These are phyloP conservation scores for Exobasidium cylindrosporum DNA, from an alignment of 1,284 basidiomycete species.

Conservation along the genomic window DNA sequence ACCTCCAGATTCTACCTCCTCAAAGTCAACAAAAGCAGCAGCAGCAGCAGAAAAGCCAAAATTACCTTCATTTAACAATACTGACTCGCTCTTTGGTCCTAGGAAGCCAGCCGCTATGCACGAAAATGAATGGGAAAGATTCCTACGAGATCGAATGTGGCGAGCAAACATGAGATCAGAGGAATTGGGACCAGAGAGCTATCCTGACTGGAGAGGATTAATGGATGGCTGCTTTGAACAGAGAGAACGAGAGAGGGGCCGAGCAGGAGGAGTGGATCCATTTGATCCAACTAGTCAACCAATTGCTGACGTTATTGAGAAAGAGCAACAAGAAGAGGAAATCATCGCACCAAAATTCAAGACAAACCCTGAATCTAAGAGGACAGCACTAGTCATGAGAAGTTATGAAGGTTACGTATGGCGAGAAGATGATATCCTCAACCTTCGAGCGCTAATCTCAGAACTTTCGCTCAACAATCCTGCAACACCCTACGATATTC, in stretches of 20 bases:
- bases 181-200: conserved; percentile 40
- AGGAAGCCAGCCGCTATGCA: conserved; percentile 39
- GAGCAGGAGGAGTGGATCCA: conserved; percentile 42
- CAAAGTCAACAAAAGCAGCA: background rate
- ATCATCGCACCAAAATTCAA: conserved; percentile 23
- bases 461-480: conserved; percentile 55
- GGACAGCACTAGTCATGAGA: conserved; percentile 53
- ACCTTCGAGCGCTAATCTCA: conserved; percentile 53
- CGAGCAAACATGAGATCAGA: conserved; percentile 44
- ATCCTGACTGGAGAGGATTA: conserved; percentile 52
- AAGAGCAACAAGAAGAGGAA: conserved; percentile 15
- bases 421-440: conserved; percentile 55
- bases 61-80: conserved; percentile 22
- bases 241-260: conserved; percentile 44
- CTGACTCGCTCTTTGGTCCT: conserved; percentile 48
- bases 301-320: conserved; percentile 19
- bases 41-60: background rate
- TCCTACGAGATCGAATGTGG: conserved; percentile 45
- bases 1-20: background rate
- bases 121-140: conserved; percentile 48
- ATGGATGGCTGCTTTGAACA: conserved; percentile 53
- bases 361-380: conserved; percentile 49
- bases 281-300: conserved; percentile 18
- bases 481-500: conserved; percentile 52
- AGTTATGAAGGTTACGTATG: conserved; percentile 53